Percentiles rank a stretch among this genome's conserved stretches.
Evolutionary conservation across 768 basidiomycete genomes (phyloP).

Genomic region (Calocera cornea): DNA sequence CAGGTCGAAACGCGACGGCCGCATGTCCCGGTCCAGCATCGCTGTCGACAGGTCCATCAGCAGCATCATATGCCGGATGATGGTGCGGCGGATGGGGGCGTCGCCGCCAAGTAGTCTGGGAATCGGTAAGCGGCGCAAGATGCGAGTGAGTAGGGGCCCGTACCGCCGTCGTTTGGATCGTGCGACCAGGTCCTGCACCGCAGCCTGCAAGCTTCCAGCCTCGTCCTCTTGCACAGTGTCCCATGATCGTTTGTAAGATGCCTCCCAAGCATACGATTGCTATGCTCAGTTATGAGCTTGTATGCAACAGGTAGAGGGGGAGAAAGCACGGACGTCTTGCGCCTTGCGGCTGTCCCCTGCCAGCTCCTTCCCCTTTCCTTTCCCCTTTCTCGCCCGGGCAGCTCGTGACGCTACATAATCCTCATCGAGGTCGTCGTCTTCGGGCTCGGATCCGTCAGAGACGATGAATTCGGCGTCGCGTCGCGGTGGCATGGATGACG

Average conservation of each 20-base stretch:
- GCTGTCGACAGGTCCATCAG: conserved; percentile 82
- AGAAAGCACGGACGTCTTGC: neutral
- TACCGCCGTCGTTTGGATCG: conserved; percentile 72
- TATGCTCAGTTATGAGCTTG: neutral
- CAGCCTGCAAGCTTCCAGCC: conserved; percentile 73
- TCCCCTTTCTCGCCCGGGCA: neutral
- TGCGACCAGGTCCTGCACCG: conserved; percentile 81
- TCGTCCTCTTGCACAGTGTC: conserved; percentile 96
- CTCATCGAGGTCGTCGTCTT: conserved; percentile 6
- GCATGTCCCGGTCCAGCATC: conserved; percentile 93
- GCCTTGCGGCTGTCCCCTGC: neutral
- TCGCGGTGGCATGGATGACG: conserved; percentile 4
- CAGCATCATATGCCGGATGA: conserved; percentile 88
- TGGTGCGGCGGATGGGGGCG: conserved; percentile 78
- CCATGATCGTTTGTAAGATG: conserved; percentile 87
- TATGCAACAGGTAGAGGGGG: neutral
- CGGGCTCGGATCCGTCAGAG: neutral
- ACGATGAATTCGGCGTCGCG: conserved; percentile 6
- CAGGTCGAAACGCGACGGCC: conserved; percentile 85
- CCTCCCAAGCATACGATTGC: conserved; percentile 81
- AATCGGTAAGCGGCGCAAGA: neutral
- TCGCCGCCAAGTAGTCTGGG: conserved; percentile 64
- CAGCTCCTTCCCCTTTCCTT: conserved; percentile 12
- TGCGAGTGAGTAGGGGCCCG: neutral
- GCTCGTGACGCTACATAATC: neutral